Evolutionary conservation across 1,284 basidiomycete genomes (phyloP), one percentile per base, ranked within the genome.

Genomic region (Fomitopsis palustris): DNA sequence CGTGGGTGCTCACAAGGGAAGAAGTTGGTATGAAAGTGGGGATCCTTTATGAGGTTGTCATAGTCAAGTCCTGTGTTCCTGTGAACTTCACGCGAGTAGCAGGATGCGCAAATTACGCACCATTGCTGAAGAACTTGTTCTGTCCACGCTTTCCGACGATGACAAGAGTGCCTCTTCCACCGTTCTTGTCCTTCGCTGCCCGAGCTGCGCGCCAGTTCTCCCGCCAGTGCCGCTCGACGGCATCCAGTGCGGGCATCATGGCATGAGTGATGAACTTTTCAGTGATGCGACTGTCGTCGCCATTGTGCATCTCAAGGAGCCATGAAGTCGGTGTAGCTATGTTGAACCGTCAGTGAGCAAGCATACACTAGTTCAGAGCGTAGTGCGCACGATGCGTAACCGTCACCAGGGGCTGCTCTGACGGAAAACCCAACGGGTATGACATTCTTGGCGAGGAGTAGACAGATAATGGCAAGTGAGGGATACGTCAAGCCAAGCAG

Each of bases 41-140:
- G 82, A 63, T 94, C 83, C 39, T 79, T 77, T 41, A 81, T 74
- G 9, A 86, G 78, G 31, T 80, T 84, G 38, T 80, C 82, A 66
- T 85, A 89, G 72, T 94, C 91, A 53, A 95, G 81, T 1, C 90
- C 90, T 88, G 54, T 41, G 14, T 17, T 21, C 19, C 5, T 19
- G 25, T 45, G 42, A 45, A 3, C 25, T 25, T 29, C 17, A 17
- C 25, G 25, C 25, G 25, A 45, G 2, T 9, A 21, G 35, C 9
- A 19, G 7, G 10, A 12, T 16, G 8, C 3, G 25, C 8, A 35
- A 27, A 25, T 12, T 12, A 19, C 55, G 19, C 33, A 85, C 93
- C 93, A 70, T 95, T 95, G 72, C 88, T 90, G 74, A 95, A 96
- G 81, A 95, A 96, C 75, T 93, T 95, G 69, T 93, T 84, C 69